Evolutionary conservation across 1,139 yeast genomes (phyloP), one percentile per base, ranked within the genome.

Genomic region (Pichia sp.): DNA sequence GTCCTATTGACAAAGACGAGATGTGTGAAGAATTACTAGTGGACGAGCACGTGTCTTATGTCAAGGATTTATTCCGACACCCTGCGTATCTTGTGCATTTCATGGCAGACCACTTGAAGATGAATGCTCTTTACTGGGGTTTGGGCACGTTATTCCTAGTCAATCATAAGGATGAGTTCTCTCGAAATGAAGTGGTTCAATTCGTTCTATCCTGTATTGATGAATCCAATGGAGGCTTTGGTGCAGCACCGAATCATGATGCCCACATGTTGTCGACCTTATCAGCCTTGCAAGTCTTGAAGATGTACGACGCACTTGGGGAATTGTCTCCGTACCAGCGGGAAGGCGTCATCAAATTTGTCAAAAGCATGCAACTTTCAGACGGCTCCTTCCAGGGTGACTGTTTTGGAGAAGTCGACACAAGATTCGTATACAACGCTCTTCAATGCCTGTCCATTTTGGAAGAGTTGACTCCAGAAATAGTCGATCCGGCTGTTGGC

Each of bases 81-180:
- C 71, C 73, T 26, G 76, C 80, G 50, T 84, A 79, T 55, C 77
- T 85, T 51, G 95, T 87, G 61, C 91, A 89, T 68, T 90, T 96
- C 95, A 70, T 91, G 51, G 80, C 90, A 25, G 98, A 95, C 63
- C 98, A 93, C 67, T 74, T 93, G 50, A 76, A 97, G 42, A 71
- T 93, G 75, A 89, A 87, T 63, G 99, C 99, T 5, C 74, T 95
- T 1, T 93, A 95, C 66, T 93, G 99, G 99, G 99, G 97, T 0
- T 73, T 89, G 6, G 84, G 87, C 16, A 89, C 97, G 0, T 70
- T 91, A 40, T 79, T 80, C 48, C 70, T 86, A 8, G 66, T 91
- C 71, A 75, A 77, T 42, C 72, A 83, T 1, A 70, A 75, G 23
- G 76, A 77, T n/a, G 76, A 82, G 1, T 78, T 93, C 49, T 77